These are phyloP conservation scores for Fusarium buharicum DNA, from an alignment of 2,329 filamentous ascomycete species.

Conservation along the genomic window DNA sequence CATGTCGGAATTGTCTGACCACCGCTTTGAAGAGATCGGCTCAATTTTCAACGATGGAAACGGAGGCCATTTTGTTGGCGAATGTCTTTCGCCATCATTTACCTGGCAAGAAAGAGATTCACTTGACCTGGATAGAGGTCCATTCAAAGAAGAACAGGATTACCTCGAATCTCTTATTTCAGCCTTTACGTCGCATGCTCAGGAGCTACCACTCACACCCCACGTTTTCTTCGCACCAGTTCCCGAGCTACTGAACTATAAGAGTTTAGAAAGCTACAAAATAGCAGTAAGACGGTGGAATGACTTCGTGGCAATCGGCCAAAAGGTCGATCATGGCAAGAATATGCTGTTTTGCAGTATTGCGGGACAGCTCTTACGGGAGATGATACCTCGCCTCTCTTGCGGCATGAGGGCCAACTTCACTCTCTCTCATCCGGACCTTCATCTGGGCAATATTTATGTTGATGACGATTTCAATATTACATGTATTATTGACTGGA, in stretches of 20 bases:
- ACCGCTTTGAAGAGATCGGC: slow-evolving; percentile 38
- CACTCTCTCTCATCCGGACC: slow-evolving; percentile 39
- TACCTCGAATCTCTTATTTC: background rate
- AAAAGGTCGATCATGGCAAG: slow-evolving; percentile 41
- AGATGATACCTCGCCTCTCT: slow-evolving; percentile 40
- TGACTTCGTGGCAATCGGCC: slow-evolving; percentile 33
- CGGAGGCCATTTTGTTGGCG: slow-evolving; percentile 25
- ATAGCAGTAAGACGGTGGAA: slow-evolving; percentile 23
- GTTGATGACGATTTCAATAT: slow-evolving; percentile 41
- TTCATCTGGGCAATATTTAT: slow-evolving; percentile 41
- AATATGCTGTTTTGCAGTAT: slow-evolving; percentile 41
- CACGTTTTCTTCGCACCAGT: slow-evolving; percentile 45
- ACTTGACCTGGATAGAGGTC: slow-evolving; percentile 39
- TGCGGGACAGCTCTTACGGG: slow-evolving; percentile 35
- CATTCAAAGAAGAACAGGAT: background rate
- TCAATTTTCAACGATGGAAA: slow-evolving; percentile 29
- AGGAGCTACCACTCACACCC: slow-evolving; percentile 38
- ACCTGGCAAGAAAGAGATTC: slow-evolving; percentile 39
- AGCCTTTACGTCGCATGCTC: background rate
- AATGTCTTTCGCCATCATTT: slow-evolving; percentile 39
- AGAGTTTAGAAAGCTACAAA: slow-evolving; percentile 33
- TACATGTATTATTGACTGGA: slow-evolving; percentile 42
- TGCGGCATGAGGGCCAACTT: slow-evolving; percentile 1
- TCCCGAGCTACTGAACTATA: slow-evolving; percentile 30
- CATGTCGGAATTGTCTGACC: slow-evolving; percentile 15